Percentiles rank a stretch among this genome's conserved stretches.
Evolutionary conservation across 2,329 filamentous ascomycete genomes (phyloP).

Genomic region (Colletotrichum phormii): DNA sequence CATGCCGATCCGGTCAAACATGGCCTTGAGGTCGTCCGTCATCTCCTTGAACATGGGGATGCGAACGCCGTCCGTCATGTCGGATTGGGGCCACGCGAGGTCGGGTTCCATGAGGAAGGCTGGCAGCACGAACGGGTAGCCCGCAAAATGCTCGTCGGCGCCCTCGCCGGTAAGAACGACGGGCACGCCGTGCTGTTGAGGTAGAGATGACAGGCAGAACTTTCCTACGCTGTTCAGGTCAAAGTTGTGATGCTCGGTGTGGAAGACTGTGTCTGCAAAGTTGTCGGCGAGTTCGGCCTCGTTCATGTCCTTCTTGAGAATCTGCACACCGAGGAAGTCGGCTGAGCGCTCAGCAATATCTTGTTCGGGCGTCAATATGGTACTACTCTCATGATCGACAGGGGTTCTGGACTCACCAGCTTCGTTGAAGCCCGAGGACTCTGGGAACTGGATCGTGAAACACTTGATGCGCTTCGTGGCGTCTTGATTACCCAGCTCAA

Average conservation of each 20-base stretch:
- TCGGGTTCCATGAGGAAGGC: conserved; percentile 64
- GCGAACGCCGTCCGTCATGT: conserved; percentile 13
- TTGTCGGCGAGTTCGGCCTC: conserved; percentile 44
- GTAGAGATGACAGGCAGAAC: conserved; percentile 59
- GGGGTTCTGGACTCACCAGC: conserved; percentile 45
- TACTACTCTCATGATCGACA: too few relatives aligned
- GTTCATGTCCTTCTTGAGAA: conserved; percentile 41
- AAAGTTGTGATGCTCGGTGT: conserved; percentile 47
- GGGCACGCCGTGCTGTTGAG: conserved; percentile 59
- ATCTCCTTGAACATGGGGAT: conserved; percentile 29
- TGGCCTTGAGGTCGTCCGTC: conserved; percentile 23
- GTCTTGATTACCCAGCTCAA: conserved; percentile 57
- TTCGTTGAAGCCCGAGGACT: conserved; percentile 61
- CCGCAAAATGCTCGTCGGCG: conserved; percentile 65
- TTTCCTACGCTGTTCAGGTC: conserved; percentile 66
- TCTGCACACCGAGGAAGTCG: conserved; percentile 46
- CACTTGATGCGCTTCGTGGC: conserved; percentile 43
- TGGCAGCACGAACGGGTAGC: conserved; percentile 58
- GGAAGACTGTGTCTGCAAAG: conserved; percentile 46
- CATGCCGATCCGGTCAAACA: conserved; percentile 33
- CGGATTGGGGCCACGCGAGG: conserved; percentile 44
- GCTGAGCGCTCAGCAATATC: conserved; percentile 48
- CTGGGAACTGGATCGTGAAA: conserved; percentile 66
- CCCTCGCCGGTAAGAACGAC: conserved; percentile 66
- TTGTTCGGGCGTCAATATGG: background rate